These are phyloP conservation scores for Podosphaera fusca DNA, from an alignment of 2,329 filamentous ascomycete genomes.

Conservation along the genomic window DNA sequence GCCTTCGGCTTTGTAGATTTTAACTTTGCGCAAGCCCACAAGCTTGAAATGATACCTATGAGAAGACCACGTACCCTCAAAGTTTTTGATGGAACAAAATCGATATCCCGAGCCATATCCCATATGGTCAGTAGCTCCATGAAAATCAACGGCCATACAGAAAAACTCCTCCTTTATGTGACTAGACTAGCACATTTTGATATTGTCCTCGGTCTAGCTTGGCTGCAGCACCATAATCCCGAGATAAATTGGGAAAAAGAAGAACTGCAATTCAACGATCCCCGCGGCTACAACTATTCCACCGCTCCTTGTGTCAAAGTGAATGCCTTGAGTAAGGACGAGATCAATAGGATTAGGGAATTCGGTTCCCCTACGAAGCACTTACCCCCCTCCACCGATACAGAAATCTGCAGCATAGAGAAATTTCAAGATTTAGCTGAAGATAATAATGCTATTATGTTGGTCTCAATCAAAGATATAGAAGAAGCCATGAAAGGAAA, in stretches of 20 bases:
- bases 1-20: neutral
- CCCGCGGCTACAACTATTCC: neutral
- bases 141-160: neutral
- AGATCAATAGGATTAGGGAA: neutral
- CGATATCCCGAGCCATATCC: neutral
- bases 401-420: neutral
- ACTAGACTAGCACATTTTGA: neutral
- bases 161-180: neutral
- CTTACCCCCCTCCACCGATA: too few relatives aligned
- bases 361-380: neutral
- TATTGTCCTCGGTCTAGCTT: neutral
- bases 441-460: neutral
- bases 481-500: neutral
- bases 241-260: neutral
- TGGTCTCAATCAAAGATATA: neutral
- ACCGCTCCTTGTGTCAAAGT: neutral
- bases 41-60: neutral
- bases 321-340: neutral
- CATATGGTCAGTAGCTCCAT: neutral
- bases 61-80: neutral
- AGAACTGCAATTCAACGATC: neutral
- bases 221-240: neutral
- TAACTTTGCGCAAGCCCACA: neutral
- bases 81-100: neutral
- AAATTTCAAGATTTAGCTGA: neutral